These are phyloP conservation scores for Pezicula neosporulosa DNA, from an alignment of 2,329 filamentous ascomycete genomes.

Conservation along the genomic window DNA sequence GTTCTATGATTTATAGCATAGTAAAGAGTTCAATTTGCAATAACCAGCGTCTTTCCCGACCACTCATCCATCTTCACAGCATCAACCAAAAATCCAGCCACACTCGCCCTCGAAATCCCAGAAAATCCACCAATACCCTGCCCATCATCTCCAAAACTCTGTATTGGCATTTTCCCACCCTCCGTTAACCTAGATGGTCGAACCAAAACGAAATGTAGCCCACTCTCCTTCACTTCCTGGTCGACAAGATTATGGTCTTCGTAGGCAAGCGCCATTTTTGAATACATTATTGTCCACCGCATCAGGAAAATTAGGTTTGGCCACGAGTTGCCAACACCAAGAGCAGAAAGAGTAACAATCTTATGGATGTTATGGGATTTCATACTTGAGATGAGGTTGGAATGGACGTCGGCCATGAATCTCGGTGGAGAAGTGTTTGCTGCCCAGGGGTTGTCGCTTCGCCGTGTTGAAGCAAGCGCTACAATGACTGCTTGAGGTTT, in stretches of 20 bases:
- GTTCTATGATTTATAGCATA: too few relatives aligned
- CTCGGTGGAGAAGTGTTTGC: conserved; percentile 37
- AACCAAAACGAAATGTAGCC: conserved; percentile 10
- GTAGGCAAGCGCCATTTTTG: conserved; percentile 41
- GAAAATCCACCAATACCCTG: conserved; percentile 10
- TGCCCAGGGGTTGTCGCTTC: conserved; percentile 44
- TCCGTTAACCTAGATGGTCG: conserved; percentile 11
- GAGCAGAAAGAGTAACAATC: conserved; percentile 46
- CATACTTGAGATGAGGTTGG: conserved; percentile 34
- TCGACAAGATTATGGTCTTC: conserved; percentile 41
- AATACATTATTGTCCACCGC: conserved; percentile 40
- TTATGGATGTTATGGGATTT: conserved; percentile 32
- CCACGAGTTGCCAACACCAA: conserved; percentile 45
- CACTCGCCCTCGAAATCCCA: conserved; percentile 28
- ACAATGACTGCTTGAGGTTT: conserved; percentile 38
- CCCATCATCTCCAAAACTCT: conserved; percentile 11
- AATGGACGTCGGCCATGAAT: conserved; percentile 42
- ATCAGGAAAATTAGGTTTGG: conserved; percentile 36
- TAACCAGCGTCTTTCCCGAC: conserved; percentile 41
- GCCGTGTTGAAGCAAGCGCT: conserved; percentile 44
- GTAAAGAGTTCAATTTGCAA: conserved; percentile 34
- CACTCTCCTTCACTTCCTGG: conserved; percentile 13
- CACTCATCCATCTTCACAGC: conserved; percentile 38
- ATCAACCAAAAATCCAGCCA: conserved; percentile 43
- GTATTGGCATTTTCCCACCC: conserved; percentile 7